Conservation (phyloP, 192 early-diverging fungal species). For the Phycomyces nitens region DNA sequence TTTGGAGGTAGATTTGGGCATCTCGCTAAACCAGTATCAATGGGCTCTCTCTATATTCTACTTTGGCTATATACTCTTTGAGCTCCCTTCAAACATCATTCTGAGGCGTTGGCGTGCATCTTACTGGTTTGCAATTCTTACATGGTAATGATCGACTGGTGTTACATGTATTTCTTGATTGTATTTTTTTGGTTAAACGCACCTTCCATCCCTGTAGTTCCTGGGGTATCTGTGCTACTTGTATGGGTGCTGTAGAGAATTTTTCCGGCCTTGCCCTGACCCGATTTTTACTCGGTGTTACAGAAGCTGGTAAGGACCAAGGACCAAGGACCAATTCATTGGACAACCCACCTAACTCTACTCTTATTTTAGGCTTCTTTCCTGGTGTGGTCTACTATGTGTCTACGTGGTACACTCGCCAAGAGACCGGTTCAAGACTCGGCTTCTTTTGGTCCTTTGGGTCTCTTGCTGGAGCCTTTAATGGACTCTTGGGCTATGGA, state of each 20-base stretch:
- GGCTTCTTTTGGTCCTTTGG: constrained; percentile 28
- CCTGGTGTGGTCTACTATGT: constrained; percentile 51
- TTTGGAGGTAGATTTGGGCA: neutral
- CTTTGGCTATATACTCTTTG: constrained; percentile 48
- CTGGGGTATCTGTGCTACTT: constrained; percentile 43
- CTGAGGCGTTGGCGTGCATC: constrained; percentile 36
- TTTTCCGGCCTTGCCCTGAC: constrained; percentile 32
- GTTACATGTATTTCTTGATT: neutral
- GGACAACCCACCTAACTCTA: neutral
- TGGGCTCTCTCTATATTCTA: constrained; percentile 57
- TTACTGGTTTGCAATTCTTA: constrained; percentile 13
- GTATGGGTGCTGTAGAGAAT: constrained; percentile 41
- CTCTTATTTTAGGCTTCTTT: neutral
- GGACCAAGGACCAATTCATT: neutral
- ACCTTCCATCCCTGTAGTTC: constrained; percentile 1
- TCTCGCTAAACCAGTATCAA: neutral
- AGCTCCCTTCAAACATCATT: constrained; percentile 63
- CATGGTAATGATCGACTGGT: neutral
- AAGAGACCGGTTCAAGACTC: constrained; percentile 42
- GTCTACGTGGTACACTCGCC: constrained; percentile 51
- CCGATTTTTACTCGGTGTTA: constrained; percentile 49
- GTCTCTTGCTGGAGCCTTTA: constrained; percentile 34
- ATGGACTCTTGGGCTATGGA: constrained; percentile 57
- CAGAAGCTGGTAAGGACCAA: constrained; percentile 38
- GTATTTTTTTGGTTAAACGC: neutral